A percentile compares a stretch with the other conserved stretches of the same genome.
phyloP scores from a whole-genome alignment of 768 basidiomycete species.

The Trametes punicea region DNA sequence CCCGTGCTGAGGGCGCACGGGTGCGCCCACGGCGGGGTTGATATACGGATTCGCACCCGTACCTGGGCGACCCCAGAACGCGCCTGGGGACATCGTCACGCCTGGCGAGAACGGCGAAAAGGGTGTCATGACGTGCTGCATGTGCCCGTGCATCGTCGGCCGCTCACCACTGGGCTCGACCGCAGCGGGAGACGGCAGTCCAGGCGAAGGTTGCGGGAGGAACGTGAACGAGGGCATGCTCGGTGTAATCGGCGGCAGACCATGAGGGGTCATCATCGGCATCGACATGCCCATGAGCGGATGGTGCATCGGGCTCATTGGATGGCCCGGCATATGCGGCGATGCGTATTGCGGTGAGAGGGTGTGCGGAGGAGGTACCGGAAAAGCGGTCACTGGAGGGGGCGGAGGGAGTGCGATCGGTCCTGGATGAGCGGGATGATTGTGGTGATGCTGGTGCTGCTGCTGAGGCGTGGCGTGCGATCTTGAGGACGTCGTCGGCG shows the following conservation, averaged over 20 bases:
- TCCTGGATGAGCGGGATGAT: conserved; percentile 53
- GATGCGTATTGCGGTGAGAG: conserved; percentile 35
- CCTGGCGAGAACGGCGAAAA: conserved; percentile 63
- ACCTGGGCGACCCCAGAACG: conserved; percentile 66
- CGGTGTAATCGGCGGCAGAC: conserved; percentile 91
- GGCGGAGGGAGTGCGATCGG: conserved; percentile 68
- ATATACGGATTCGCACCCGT: conserved; percentile 40
- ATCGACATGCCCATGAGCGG: conserved; percentile 30
- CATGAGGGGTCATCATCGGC: conserved; percentile 61
- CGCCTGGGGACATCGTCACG: conserved; percentile 67
- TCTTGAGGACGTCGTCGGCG: conserved; percentile 14
- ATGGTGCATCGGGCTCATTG: conserved; percentile 40
- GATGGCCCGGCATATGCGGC: conserved; percentile 31
- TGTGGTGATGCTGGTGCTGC: conserved; percentile 8
- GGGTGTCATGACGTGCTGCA: conserved; percentile 27
- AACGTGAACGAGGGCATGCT: conserved; percentile 96
- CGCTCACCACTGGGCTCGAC: conserved; percentile 4
- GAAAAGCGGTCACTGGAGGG: conserved; percentile 40
- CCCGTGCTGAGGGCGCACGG: conserved; percentile 40
- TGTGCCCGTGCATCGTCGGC: conserved; percentile 19
- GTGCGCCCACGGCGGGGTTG: conserved; percentile 63
- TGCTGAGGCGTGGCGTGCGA: conserved; percentile 18
- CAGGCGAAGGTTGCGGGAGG: conserved; percentile 50
- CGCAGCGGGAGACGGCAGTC: conserved; percentile 30
- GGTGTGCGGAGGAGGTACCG: conserved; percentile 32